phyloP scores from a whole-genome alignment of 306 rosid species.

The Rosa persica region DNA sequence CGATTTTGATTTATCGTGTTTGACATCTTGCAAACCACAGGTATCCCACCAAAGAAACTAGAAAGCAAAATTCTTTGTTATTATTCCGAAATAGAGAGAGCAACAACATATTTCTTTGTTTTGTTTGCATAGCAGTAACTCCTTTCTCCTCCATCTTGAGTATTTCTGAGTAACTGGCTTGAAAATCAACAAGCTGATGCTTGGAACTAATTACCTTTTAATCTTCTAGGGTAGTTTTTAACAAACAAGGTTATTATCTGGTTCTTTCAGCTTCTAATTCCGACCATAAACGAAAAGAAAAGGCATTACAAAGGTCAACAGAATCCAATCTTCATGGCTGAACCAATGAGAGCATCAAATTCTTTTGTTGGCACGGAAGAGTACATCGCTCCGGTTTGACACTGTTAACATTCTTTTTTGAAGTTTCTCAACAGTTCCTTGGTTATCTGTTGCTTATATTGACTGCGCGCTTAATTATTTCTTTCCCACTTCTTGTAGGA shows the following conservation, averaged over 20 bases:
- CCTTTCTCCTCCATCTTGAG: not conserved
- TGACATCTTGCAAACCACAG: slow-evolving; percentile 92
- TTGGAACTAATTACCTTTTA: not conserved
- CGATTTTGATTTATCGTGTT: slow-evolving; percentile 90
- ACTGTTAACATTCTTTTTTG: slow-evolving; percentile 11
- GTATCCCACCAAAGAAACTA: slow-evolving; percentile 37
- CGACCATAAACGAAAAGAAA: slow-evolving; percentile 54
- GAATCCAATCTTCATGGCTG: slow-evolving; percentile 83
- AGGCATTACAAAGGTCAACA: slow-evolving; percentile 54
- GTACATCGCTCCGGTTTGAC: slow-evolving; percentile 97
- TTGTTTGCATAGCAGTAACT: not conserved
- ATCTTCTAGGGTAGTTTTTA: not conserved
- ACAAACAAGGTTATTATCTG: not conserved
- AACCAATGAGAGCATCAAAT: slow-evolving; percentile 97
- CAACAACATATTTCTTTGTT: not conserved
- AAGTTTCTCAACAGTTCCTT: not conserved
- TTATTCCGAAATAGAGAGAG: not conserved
- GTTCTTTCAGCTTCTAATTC: slow-evolving; percentile 70
- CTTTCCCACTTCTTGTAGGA: slow-evolving; percentile 55
- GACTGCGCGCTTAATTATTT: slow-evolving; percentile 11
- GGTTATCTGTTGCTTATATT: slow-evolving; percentile 1
- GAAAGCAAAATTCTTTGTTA: not conserved
- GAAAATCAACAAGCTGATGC: not conserved
- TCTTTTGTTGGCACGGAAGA: slow-evolving; percentile 99
- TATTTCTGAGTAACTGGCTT: not conserved